Evolutionary conservation across 495 filamentous ascomycete species (phyloP), one percentile per base, ranked within the genome.

Genomic region (Penicillium roqueforti): DNA sequence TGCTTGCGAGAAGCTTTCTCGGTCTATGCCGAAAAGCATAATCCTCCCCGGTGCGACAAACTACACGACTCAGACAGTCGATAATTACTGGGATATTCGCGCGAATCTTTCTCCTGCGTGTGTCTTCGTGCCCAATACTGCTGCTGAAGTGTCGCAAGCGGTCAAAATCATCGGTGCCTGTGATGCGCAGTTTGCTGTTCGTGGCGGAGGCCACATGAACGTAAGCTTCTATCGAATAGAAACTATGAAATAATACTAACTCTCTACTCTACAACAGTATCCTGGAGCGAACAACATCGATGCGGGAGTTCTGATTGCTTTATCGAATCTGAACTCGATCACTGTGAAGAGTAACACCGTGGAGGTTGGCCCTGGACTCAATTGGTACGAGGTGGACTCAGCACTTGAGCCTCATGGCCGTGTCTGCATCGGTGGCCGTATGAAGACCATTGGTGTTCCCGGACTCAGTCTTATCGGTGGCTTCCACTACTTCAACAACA

Each of bases 401-500:
- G 60, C 60, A 1, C 59, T 78, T 5, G 74, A 75, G 20, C 51
- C 62, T 5, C 53, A 63, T 38, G 63, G 68, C 22, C 63, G 71
- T 7, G 63, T 66, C 26, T 57, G 63, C 38, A 63, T 70, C 23
- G 72, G 72, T 13, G 72, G 68, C 20, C 60, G 68, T 13, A 59
- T 67, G 44, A 68, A 67, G 37, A 66, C 62, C n/a, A 71, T 76
- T 46, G 72, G 73, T 26, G 70, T 74, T 5, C 71, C 68, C 7
- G 71, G 72, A 25, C 62, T 76, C 39, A 68, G 47, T 34, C 47
- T 60, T 2, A 62, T 63, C 20, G 69, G 71, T 11, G 71, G 70
- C 13, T 60, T 71, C 47, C 72, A 75, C 20, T 79, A 71, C 56
- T 72, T 73, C 49, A 67, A 73, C 18, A 67, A 68, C 20, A 53